A percentile compares a stretch with the other conserved stretches of the same genome.
Evolutionary conservation across 2,329 filamentous ascomycete genomes (phyloP).

Genomic region (Knufia petricola): DNA sequence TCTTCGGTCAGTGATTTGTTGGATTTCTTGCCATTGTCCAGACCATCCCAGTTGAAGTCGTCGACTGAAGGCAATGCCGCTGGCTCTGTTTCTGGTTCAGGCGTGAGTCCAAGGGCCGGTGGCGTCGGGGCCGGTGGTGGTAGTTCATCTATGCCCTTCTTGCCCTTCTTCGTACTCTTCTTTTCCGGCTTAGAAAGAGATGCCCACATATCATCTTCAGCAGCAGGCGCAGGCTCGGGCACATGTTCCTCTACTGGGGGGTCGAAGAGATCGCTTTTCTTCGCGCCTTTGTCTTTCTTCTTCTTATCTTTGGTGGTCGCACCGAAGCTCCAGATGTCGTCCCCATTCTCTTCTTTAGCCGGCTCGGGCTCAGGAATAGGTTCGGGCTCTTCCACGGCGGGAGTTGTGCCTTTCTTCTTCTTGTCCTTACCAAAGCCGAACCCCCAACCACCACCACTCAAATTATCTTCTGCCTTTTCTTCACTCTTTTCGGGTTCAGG

Average conservation of each 20-base stretch:
- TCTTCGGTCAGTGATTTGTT: constrained; percentile 37
- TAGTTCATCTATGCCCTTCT: constrained; percentile 34
- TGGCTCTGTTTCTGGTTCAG: constrained; percentile 29
- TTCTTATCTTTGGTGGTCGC: constrained; percentile 39
- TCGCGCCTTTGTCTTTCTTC: constrained; percentile 37
- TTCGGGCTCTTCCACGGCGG: constrained; percentile 26
- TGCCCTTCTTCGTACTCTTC: constrained; percentile 42
- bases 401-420: constrained; percentile 28
- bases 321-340: constrained; percentile 37
- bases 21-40: constrained; percentile 28
- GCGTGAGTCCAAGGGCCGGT: constrained; percentile 35
- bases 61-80: constrained; percentile 23
- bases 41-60: constrained; percentile 32
- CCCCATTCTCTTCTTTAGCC: constrained; percentile 29
- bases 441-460: constrained; percentile 35
- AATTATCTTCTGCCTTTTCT: constrained; percentile 36
- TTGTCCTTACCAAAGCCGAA: constrained; percentile 40
- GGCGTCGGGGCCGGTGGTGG: constrained; percentile 41
- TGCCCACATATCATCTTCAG: constrained; percentile 28
- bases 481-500: constrained; percentile 33
- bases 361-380: constrained; percentile 9
- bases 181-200: constrained; percentile 25
- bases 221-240: constrained; percentile 12
- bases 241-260: constrained; percentile 13
- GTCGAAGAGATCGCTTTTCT: constrained; percentile 31